Evolutionary conservation across 2,329 filamentous ascomycete species (phyloP).

Genomic region (Aspergillus brunneoviolaceus): DNA sequence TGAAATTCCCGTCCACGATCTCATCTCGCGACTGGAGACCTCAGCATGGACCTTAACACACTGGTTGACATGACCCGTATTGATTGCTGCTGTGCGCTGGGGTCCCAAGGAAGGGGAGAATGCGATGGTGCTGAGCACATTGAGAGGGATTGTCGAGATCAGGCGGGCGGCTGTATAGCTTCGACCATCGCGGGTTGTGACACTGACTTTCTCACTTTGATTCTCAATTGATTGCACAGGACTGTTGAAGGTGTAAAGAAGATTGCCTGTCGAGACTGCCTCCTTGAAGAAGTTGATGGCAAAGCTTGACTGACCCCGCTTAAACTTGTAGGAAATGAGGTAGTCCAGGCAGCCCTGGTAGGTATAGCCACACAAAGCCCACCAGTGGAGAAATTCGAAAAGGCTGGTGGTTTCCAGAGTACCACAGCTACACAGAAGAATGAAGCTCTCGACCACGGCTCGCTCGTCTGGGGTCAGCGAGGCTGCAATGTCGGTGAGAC

Average conservation of each 20-base stretch:
- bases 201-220: constrained; percentile 25
- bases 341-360: constrained; percentile 42
- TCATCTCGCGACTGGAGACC: constrained; percentile 40
- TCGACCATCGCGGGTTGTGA: constrained; percentile 35
- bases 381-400: constrained; percentile 52
- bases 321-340: constrained; percentile 46
- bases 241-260: constrained; percentile 46
- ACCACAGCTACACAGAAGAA: constrained; percentile 46
- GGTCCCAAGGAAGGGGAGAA: constrained; percentile 44
- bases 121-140: constrained; percentile 34
- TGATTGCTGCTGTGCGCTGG: constrained; percentile 38
- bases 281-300: constrained; percentile 49
- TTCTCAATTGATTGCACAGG: constrained; percentile 34
- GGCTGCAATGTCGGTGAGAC: constrained; percentile 43
- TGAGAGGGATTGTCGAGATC: constrained; percentile 29
- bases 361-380: constrained; percentile 46
- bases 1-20: constrained; percentile 46
- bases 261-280: constrained; percentile 38
- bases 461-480: constrained; percentile 45
- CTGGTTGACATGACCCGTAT: constrained; percentile 48
- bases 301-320: constrained; percentile 48
- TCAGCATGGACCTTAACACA: constrained; percentile 51
- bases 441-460: constrained; percentile 41
- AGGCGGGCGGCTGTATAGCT: constrained; percentile 32
- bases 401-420: constrained; percentile 47